These are phyloP conservation scores for Halophytophthora batemanensis DNA, from an alignment of 352 stramenopile genomes.

Conservation along the genomic window DNA sequence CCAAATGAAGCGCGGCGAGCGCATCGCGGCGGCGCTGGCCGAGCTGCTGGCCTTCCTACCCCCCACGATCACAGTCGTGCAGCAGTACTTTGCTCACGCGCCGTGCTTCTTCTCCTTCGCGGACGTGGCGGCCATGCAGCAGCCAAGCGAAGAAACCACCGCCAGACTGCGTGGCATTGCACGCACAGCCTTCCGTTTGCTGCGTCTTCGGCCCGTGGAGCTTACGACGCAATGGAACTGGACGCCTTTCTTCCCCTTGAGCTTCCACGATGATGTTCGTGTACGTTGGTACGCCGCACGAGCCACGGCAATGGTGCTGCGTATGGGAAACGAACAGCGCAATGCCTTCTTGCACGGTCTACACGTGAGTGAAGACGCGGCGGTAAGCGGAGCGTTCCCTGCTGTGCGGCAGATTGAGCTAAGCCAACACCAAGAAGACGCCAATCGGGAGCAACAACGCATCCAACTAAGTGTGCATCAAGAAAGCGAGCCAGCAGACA, in stretches of 20 bases:
- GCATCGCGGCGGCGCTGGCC: constrained; percentile 47
- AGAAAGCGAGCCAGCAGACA: constrained; percentile 8
- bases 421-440: constrained; percentile 45
- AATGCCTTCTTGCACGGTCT: constrained; percentile 63
- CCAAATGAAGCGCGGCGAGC: constrained; percentile 47
- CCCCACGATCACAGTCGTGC: constrained; percentile 48
- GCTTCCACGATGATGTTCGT: constrained; percentile 56
- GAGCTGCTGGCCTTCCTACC: constrained; percentile 55
- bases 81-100: constrained; percentile 60
- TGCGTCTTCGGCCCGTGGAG: constrained; percentile 49
- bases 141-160: constrained; percentile 26
- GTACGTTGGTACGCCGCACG: constrained; percentile 67
- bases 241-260: constrained; percentile 76
- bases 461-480: constrained; percentile 37
- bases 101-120: constrained; percentile 79
- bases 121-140: constrained; percentile 38
- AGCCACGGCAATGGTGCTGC: constrained; percentile 54
- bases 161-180: constrained; percentile 54
- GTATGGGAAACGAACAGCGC: constrained; percentile 65
- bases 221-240: constrained; percentile 75
- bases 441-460: constrained; percentile 41
- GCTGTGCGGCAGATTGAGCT: constrained; percentile 57
- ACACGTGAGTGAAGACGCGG: constrained; percentile 40
- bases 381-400: constrained; percentile 29
- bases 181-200: constrained; percentile 52